Evolutionary conservation across 2,329 filamentous ascomycete species (phyloP).

Genomic region (Claviceps paspali): DNA sequence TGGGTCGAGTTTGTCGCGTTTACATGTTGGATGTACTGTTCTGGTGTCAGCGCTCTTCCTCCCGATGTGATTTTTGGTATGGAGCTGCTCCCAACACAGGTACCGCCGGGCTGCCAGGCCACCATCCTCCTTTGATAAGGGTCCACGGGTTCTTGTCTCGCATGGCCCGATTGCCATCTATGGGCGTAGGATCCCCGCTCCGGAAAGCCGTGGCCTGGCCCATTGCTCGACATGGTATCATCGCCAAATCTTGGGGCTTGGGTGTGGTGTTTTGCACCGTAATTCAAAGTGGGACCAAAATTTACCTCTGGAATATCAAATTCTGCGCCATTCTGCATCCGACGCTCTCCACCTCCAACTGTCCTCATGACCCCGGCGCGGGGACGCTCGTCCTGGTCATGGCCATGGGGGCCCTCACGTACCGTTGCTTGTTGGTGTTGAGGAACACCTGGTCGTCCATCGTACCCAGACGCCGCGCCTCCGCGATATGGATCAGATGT

Average conservation of each 20-base stretch:
- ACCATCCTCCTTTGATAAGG: constrained; percentile 50
- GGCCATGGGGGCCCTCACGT: constrained; percentile 39
- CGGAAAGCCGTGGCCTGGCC: constrained; percentile 19
- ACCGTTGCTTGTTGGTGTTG: constrained; percentile 12
- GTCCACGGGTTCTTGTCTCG: constrained; percentile 33
- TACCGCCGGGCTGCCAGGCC: constrained; percentile 63
- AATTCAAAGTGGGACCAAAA: constrained; percentile 72
- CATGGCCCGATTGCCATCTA: constrained; percentile 18
- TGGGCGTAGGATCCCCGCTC: constrained; percentile 10
- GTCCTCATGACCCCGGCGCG: constrained; percentile 70
- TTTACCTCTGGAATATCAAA: constrained; percentile 59
- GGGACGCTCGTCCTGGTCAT: constrained; percentile 43
- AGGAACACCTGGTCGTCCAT: constrained; percentile 6
- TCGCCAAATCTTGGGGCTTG: constrained; percentile 10
- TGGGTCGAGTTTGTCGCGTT: constrained; percentile 40
- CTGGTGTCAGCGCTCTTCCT: constrained; percentile 47
- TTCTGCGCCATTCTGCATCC: constrained; percentile 12
- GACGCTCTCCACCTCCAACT: constrained; percentile 40
- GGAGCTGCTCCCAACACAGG: constrained; percentile 28
- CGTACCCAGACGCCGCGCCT: constrained; percentile 6
- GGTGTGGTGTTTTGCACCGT: constrained; percentile 26
- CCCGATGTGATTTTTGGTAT: neutral
- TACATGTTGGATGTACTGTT: constrained; percentile 73
- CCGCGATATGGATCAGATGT: constrained; percentile 14
- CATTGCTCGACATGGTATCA: constrained; percentile 7